These are phyloP conservation scores for Clonostachys rosea DNA, from an alignment of 2,329 filamentous ascomycete species.

Conservation along the genomic window DNA sequence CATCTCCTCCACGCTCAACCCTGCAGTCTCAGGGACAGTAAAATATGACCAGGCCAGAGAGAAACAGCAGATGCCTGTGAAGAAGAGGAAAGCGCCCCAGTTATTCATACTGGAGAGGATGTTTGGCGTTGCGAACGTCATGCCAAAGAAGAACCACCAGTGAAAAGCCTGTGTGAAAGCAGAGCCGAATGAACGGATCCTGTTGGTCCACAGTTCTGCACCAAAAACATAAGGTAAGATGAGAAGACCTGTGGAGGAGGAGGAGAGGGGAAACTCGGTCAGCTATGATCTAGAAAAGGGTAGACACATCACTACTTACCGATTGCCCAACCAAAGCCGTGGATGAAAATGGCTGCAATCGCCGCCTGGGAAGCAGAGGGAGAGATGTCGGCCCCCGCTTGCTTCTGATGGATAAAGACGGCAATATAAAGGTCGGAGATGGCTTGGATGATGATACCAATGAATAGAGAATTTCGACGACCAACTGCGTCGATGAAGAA, in stretches of 20 bases:
- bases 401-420: constrained; percentile 23
- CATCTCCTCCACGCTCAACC: constrained; percentile 41
- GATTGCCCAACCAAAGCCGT: constrained; percentile 36
- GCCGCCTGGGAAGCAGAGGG: constrained; percentile 25
- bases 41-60: constrained; percentile 32
- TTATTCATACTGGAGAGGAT: constrained; percentile 6
- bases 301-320: constrained; percentile 6
- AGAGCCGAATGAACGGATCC: constrained; percentile 17
- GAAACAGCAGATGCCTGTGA: constrained; percentile 1
- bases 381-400: constrained; percentile 15
- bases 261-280: constrained; percentile 20
- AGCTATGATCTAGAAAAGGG: constrained; percentile 1
- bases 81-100: constrained; percentile 5
- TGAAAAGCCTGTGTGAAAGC: constrained; percentile 14
- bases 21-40: constrained; percentile 44
- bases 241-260: constrained; percentile 12
- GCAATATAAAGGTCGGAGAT: constrained; percentile 18
- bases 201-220: constrained; percentile 19
- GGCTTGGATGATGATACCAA: constrained; percentile 13
- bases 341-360: constrained; percentile 36
- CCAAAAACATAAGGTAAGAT: constrained; percentile 12
- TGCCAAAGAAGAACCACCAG: constrained; percentile 21
- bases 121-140: constrained; percentile 17
- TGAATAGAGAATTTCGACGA: constrained; percentile 13
- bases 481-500: constrained; percentile 20